Evolutionary conservation across 2,329 filamentous ascomycete species (phyloP).

Genomic region (Cladophialophora bantiana): DNA sequence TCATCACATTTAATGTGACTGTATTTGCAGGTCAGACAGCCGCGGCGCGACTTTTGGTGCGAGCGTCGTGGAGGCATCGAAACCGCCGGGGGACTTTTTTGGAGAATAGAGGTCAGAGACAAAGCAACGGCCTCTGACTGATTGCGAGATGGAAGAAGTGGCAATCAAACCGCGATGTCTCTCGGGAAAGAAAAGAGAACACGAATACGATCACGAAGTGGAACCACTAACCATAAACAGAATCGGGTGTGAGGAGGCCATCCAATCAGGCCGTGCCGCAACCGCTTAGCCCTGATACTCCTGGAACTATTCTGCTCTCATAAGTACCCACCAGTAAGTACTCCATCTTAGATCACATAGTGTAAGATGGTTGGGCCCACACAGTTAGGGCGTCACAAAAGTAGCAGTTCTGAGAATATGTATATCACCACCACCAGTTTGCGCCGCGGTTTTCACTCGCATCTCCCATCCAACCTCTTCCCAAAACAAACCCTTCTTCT

Average conservation of each 20-base stretch:
- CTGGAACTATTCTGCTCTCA: too few species aligned
- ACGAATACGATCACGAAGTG: constrained; percentile 8
- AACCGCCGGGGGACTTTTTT: background rate
- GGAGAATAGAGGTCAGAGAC: background rate
- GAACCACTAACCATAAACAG: background rate
- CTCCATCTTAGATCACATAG: too few species aligned
- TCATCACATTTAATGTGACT: constrained; percentile 31
- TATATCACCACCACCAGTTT: background rate
- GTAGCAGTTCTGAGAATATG: background rate
- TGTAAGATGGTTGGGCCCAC: background rate
- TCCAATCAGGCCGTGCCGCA: background rate
- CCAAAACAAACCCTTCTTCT: background rate
- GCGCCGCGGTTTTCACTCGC: background rate
- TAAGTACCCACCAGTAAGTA: too few species aligned
- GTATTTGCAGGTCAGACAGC: constrained; percentile 27
- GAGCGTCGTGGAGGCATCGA: constrained; percentile 28
- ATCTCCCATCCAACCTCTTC: background rate
- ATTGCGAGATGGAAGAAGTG: background rate
- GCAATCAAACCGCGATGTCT: background rate
- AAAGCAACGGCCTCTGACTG: background rate
- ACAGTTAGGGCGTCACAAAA: background rate
- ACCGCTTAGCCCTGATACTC: background rate
- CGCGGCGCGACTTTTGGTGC: constrained; percentile 27
- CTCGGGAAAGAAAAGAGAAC: background rate
- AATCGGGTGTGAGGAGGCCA: too few species aligned